These are phyloP conservation scores for Penicilliopsis zonata DNA, from an alignment of 495 filamentous ascomycete genomes.

Conservation along the genomic window DNA sequence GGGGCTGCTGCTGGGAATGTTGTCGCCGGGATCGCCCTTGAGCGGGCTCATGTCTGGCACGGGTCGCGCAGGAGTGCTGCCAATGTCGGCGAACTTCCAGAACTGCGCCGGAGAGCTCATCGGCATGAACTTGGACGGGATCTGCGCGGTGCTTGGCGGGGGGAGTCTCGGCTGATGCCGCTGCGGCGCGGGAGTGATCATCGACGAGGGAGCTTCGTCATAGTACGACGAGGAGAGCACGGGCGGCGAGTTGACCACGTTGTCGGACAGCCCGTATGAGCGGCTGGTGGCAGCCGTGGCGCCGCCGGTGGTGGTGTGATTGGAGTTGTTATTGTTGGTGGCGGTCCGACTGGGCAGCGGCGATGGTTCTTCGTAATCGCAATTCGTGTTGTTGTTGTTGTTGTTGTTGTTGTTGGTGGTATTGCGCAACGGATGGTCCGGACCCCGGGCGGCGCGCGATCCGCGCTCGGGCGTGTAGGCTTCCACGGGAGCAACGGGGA, in stretches of 20 bases:
- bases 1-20: conserved; percentile 52
- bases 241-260: conserved; percentile 52
- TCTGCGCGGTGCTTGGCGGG: conserved; percentile 77
- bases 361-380: conserved; percentile 43
- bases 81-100: conserved; percentile 69
- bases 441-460: conserved; percentile 23
- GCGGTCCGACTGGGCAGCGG: conserved; percentile 39
- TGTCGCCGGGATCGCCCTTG: conserved; percentile 35
- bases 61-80: conserved; percentile 65
- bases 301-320: conserved; percentile 42
- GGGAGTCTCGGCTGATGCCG: conserved; percentile 73
- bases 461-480: conserved; percentile 37
- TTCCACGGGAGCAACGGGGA: conserved; percentile 34
- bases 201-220: conserved; percentile 39
- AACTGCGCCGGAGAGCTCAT: conserved; percentile 94
- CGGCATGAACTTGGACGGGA: conserved; percentile 89
- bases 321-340: conserved; percentile 21
- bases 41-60: conserved; percentile 48
- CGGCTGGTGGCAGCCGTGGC: conserved; percentile 30
- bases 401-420: too few relatives aligned
- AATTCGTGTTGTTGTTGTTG: conserved; percentile 14
- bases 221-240: conserved; percentile 56
- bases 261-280: conserved; percentile 46
- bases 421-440: conserved; percentile 23
- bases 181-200: conserved; percentile 79